phyloP scores from a whole-genome alignment of 805 yeast genomes.

The Blastobotrys robertii region DNA sequence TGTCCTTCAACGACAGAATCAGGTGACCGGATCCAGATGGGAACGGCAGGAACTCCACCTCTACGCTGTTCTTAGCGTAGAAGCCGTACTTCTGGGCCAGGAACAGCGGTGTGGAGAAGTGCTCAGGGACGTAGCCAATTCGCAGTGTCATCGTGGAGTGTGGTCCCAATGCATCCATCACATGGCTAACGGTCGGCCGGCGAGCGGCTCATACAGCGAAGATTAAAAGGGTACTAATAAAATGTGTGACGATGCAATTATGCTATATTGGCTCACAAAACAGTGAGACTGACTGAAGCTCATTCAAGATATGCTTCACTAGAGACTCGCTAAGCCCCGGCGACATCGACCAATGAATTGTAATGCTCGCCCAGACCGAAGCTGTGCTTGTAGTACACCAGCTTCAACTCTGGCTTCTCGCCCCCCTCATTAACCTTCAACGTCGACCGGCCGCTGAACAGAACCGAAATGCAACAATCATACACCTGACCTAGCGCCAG shows the following conservation, averaged over 20 bases:
- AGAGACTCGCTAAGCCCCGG: too few relatives aligned
- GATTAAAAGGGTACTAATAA: too few relatives aligned
- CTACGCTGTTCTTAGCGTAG: slow-evolving; percentile 40
- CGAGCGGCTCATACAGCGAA: not conserved
- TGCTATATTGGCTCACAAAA: too few relatives aligned
- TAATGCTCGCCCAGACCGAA: slow-evolving; percentile 94
- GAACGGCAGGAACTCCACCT: slow-evolving; percentile 53
- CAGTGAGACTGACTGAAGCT: too few relatives aligned
- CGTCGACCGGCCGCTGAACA: slow-evolving; percentile 68
- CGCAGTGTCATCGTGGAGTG: not conserved
- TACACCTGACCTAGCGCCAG: slow-evolving; percentile 67
- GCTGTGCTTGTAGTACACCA: slow-evolving; percentile 76
- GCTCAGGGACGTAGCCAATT: slow-evolving; percentile 79
- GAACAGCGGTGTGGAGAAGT: slow-evolving; percentile 78
- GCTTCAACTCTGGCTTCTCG: slow-evolving; percentile 37
- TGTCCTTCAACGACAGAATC: slow-evolving; percentile 56
- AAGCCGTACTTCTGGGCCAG: slow-evolving; percentile 56
- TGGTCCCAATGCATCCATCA: not conserved
- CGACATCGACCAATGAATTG: slow-evolving; percentile 48
- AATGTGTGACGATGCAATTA: too few relatives aligned
- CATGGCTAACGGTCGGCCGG: not conserved
- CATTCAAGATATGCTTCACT: too few relatives aligned
- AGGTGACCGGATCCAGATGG: slow-evolving; percentile 86
- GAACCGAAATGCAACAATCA: slow-evolving; percentile 63
- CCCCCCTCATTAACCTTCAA: slow-evolving; percentile 54